Percentiles rank a stretch among this genome's conserved stretches.
Evolutionary conservation across 202 grass and related monocot species (phyloP).

Genomic region (Zoysia matrella): DNA sequence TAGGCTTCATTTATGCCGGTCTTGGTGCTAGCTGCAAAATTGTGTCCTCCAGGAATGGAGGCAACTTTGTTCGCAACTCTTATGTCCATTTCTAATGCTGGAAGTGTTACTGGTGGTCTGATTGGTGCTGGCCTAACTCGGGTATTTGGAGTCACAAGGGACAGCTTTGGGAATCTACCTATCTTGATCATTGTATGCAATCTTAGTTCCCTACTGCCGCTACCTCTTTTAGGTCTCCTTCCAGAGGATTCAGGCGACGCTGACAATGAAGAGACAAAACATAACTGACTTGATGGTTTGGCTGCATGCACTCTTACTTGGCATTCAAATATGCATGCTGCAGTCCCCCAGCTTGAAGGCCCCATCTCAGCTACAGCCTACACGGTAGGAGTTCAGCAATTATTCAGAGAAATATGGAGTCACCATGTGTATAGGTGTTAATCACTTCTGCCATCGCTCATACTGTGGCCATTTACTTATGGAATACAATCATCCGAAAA

Average conservation of each 20-base stretch:
- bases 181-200: constrained; percentile 87
- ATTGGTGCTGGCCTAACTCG: constrained; percentile 86
- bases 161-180: constrained; percentile 82
- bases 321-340: constrained; percentile 21
- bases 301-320: not conserved
- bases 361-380: not conserved
- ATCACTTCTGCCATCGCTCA: not conserved
- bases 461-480: constrained; percentile 2
- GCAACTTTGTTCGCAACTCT: constrained; percentile 97
- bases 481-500: not conserved
- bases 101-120: constrained; percentile 88
- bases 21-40: constrained; percentile 92
- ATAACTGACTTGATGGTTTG: constrained; percentile 39
- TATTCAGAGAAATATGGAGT: constrained; percentile 25
- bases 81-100: constrained; percentile 98
- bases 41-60: constrained; percentile 94
- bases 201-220: constrained; percentile 85
- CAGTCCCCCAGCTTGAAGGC: not conserved
- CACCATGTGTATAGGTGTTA: not conserved
- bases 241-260: constrained; percentile 57
- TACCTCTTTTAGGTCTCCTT: constrained; percentile 90
- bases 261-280: constrained; percentile 51
- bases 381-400: constrained; percentile 9
- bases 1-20: constrained; percentile 99
- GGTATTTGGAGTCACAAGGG: constrained; percentile 60